Evolutionary conservation across 805 yeast genomes (phyloP).

Genomic region (Yamadazyma scolyti): DNA sequence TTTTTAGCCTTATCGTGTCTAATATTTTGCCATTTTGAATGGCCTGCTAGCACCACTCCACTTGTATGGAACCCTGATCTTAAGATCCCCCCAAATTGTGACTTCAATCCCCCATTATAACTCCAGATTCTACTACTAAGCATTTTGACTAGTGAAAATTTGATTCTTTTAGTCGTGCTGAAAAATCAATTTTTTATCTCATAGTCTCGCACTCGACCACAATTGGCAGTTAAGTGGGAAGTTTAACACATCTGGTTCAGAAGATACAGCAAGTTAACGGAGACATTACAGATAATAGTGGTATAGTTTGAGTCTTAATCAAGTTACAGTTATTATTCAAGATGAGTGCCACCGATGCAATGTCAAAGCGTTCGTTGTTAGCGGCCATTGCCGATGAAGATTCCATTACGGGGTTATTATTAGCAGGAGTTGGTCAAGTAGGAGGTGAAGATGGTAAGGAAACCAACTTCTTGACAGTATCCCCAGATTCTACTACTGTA

Average conservation of each 20-base stretch:
- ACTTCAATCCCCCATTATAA: neutral
- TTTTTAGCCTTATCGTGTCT: constrained; percentile 92
- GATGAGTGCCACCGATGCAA: constrained; percentile 36
- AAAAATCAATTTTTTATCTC: too few species aligned
- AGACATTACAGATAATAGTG: too few species aligned
- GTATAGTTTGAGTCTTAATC: too few species aligned
- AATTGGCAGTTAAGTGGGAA: too few species aligned
- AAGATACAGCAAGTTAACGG: too few species aligned
- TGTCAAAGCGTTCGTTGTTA: constrained; percentile 71
- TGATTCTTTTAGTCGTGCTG: too few species aligned
- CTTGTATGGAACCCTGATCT: constrained; percentile 12
- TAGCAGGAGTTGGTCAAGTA: constrained; percentile 94
- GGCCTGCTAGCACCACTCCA: constrained; percentile 56
- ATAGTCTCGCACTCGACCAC: too few species aligned
- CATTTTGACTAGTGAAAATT: too few species aligned
- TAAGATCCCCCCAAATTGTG: too few species aligned
- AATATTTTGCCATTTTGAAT: constrained; percentile 93
- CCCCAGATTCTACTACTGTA: constrained; percentile 69
- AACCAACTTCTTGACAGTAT: constrained; percentile 79
- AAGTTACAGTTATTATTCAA: too few species aligned
- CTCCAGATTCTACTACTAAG: neutral
- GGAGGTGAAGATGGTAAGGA: constrained; percentile 57
- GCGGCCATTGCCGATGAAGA: constrained; percentile 98
- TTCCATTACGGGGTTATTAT: constrained; percentile 89
- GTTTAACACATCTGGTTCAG: too few species aligned